These are phyloP conservation scores for Colletotrichum truncatum DNA, from an alignment of 2,329 filamentous ascomycete species.

Conservation along the genomic window DNA sequence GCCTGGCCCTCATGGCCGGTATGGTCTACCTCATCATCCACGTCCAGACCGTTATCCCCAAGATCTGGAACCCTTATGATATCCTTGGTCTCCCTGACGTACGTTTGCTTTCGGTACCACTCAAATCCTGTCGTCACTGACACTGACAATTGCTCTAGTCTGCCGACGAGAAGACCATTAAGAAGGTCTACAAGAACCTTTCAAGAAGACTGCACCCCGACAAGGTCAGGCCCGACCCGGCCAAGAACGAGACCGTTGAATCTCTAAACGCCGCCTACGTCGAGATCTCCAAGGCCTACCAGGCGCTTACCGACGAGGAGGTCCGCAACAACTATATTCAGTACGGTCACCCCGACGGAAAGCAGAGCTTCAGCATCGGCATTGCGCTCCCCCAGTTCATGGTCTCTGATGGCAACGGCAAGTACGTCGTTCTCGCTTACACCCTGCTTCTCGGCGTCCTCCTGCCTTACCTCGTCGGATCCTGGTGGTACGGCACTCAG, in stretches of 20 bases:
- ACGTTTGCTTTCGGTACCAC: conserved; percentile 40
- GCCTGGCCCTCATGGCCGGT: conserved; percentile 85
- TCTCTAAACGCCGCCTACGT: conserved; percentile 89
- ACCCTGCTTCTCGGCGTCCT: conserved; percentile 87
- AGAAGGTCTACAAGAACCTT: conserved; percentile 87
- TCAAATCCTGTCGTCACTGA: too few relatives aligned
- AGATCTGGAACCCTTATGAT: conserved; percentile 97
- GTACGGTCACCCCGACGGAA: conserved; percentile 96
- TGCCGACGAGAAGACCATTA: conserved; percentile 89
- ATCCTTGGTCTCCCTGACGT: conserved; percentile 89
- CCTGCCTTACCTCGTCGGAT: conserved; percentile 91
- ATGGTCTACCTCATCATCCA: conserved; percentile 93
- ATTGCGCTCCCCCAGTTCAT: conserved; percentile 96
- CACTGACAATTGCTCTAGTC: conserved; percentile 57
- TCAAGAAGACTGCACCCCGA: conserved; percentile 92
- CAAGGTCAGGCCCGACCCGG: conserved; percentile 83
- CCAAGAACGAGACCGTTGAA: conserved; percentile 90
- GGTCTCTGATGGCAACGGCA: conserved; percentile 91
- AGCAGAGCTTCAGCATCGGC: conserved; percentile 97
- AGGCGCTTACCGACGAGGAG: conserved; percentile 96
- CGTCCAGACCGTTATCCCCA: conserved; percentile 75
- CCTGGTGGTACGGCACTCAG: conserved; percentile 99
- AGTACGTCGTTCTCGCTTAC: conserved; percentile 93
- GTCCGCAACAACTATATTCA: conserved; percentile 96
- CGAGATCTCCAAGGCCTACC: conserved; percentile 97